Evolutionary conservation across 179 eudicot species (phyloP), one percentile per base, ranked within the genome.

Genomic region (Camellia oleifera): DNA sequence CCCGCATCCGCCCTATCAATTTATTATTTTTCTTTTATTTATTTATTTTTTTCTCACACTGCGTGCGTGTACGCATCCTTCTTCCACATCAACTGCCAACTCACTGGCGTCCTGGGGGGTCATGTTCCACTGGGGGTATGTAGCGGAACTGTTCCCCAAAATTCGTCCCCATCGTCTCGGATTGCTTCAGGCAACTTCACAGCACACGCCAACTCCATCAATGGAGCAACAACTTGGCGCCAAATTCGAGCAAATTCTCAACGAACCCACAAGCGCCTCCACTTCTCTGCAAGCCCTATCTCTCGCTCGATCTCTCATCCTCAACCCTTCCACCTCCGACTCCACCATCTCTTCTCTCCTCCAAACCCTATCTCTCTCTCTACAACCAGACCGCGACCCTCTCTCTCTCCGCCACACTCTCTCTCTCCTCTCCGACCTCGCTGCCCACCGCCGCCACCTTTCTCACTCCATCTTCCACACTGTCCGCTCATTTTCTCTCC

Each of bases 291-390:
- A 86, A 66, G 70, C 85, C 54, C 82, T 88, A 11, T 60, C 84
- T 13, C 53, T 82, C 17, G 69, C 87, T 46, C 87, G 83, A 3
- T 89, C 95, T 15, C 90, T 93, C 60, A 79, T 88, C 80, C 65
- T 83, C 76, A 89, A 89, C 81, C 90, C 92, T 7, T 84, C 88
- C 20, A 88, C 95, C 7, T 83, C 97, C 45, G 72, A 46, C 18
- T 14, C 42, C 76, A 93, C 92, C 3, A 68, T 89, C 75, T 66
- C 91, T 76, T 76, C 92, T 53, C 80, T 93, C 71, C 50, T 84
- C 75, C 58, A 88, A 82, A 85, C 90, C 83, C 87, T 91, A 75
- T 80, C 66, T 44, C 71, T 17, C 84, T 17, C 45, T 32, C 91
- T 88, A 84, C 81, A 23, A 32, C 73, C 72, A 14, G 80, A 46